A percentile compares a stretch with the other conserved stretches of the same genome.
These are phyloP conservation scores for Leccinum variicolor DNA, from an alignment of 768 basidiomycete genomes.

Conservation along the genomic window DNA sequence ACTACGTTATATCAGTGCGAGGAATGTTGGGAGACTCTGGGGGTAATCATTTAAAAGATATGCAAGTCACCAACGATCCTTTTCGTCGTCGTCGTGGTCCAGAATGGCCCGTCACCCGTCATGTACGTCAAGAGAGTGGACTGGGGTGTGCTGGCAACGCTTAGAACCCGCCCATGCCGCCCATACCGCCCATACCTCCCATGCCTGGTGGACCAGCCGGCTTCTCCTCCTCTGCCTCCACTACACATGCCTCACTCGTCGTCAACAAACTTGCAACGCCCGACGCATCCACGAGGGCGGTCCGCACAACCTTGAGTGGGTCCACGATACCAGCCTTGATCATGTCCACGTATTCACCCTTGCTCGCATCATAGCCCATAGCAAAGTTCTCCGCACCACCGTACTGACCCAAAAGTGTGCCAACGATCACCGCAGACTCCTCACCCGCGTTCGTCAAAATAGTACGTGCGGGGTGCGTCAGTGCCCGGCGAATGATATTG, in stretches of 20 bases:
- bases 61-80: constrained; percentile 7
- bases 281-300: constrained; percentile 86
- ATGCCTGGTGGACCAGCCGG: constrained; percentile 51
- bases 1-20: constrained; percentile 13
- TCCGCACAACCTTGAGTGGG: constrained; percentile 93
- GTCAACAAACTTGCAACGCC: constrained; percentile 94
- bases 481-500: constrained; percentile 83
- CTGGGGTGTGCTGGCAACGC: not conserved
- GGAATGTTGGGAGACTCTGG: constrained; percentile 3
- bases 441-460: constrained; percentile 95
- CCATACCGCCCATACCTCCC: constrained; percentile 63
- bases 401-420: constrained; percentile 71
- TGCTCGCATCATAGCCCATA: constrained; percentile 88
- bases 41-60: constrained; percentile 8
- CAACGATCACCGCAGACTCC: constrained; percentile 90
- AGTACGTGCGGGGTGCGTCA: constrained; percentile 79
- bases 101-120: not conserved
- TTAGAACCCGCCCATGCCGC: constrained; percentile 52
- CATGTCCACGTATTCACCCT: constrained; percentile 95
- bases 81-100: not conserved
- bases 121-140: not conserved
- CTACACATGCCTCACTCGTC: constrained; percentile 89
- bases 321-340: constrained; percentile 92
- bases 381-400: constrained; percentile 72
- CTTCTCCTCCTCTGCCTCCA: constrained; percentile 85